Evolutionary conservation across 148 eudicot species (phyloP).

Genomic region (Fagopyrum esculentum): DNA sequence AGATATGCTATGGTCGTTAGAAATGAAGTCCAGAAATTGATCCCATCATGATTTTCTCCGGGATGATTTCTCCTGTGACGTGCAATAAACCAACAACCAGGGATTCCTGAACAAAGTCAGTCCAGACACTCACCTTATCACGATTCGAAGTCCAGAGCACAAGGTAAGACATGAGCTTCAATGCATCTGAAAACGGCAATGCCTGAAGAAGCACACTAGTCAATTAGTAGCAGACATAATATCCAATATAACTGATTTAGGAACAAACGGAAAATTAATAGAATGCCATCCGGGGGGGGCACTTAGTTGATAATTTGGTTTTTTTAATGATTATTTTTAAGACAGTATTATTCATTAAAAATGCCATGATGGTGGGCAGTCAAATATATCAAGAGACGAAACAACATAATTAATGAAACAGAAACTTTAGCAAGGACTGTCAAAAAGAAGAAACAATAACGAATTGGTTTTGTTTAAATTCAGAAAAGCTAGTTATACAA

Average conservation of each 20-base stretch:
- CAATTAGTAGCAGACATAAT: background rate
- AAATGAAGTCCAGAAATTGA: background rate
- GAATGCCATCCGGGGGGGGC: too few species aligned
- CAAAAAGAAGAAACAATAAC: background rate
- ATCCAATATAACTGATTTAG: background rate
- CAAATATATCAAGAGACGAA: background rate
- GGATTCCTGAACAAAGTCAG: conserved; percentile 24
- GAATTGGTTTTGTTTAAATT: background rate
- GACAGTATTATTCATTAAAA: background rate
- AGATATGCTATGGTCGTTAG: too few species aligned
- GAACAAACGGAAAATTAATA: background rate
- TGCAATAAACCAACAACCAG: background rate
- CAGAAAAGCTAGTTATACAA: background rate
- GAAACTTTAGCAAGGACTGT: background rate
- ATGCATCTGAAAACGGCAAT: conserved; percentile 88
- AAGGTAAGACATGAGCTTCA: conserved; percentile 77
- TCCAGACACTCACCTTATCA: conserved; percentile 56
- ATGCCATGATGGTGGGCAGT: background rate
- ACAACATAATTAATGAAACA: background rate
- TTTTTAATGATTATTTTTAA: background rate
- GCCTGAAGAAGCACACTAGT: conserved; percentile 47
- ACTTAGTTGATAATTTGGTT: background rate
- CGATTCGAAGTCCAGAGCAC: conserved; percentile 60
- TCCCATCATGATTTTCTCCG: background rate
- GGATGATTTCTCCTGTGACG: background rate